phyloP scores from a whole-genome alignment of 2,329 filamentous ascomycete species.

The Ambrosiella xylebori region DNA sequence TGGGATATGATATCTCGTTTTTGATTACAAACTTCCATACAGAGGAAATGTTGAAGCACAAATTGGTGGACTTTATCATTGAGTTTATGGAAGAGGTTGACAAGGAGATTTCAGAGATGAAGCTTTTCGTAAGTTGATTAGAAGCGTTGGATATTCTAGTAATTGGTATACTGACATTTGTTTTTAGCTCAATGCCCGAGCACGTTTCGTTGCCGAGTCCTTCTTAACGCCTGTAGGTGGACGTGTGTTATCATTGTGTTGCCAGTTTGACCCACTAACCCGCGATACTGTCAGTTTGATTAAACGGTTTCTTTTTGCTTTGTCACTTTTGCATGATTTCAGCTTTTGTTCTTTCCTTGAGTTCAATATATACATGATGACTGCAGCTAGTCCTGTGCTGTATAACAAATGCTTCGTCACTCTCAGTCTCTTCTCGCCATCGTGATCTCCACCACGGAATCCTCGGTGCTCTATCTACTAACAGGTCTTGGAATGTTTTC shows the following conservation, averaged over 20 bases:
- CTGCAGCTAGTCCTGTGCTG: too few species aligned
- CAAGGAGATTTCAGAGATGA: constrained; percentile 99
- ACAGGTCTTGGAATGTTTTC: neutral
- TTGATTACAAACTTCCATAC: constrained; percentile 98
- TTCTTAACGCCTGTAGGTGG: constrained; percentile 75
- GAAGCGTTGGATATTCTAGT: neutral
- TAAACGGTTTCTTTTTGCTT: constrained; percentile 7
- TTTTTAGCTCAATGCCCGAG: constrained; percentile 73
- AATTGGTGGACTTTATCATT: constrained; percentile 97
- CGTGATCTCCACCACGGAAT: too few species aligned
- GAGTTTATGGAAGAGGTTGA: constrained; percentile 99
- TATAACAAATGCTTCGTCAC: too few species aligned
- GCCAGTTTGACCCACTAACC: neutral
- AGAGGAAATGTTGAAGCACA: constrained; percentile 97
- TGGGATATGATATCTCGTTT: constrained; percentile 97
- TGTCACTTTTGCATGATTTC: constrained; percentile 1
- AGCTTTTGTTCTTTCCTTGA: neutral
- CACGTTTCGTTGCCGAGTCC: constrained; percentile 93
- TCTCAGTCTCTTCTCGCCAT: too few species aligned
- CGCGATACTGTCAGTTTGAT: constrained; percentile 7
- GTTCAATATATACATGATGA: neutral
- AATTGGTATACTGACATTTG: constrained; percentile 13
- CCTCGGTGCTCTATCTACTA: neutral
- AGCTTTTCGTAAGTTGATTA: constrained; percentile 67
- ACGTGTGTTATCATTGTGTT: neutral